phyloP scores from a whole-genome alignment of 2,329 filamentous ascomycete species.

The Microascus cirrosus region DNA sequence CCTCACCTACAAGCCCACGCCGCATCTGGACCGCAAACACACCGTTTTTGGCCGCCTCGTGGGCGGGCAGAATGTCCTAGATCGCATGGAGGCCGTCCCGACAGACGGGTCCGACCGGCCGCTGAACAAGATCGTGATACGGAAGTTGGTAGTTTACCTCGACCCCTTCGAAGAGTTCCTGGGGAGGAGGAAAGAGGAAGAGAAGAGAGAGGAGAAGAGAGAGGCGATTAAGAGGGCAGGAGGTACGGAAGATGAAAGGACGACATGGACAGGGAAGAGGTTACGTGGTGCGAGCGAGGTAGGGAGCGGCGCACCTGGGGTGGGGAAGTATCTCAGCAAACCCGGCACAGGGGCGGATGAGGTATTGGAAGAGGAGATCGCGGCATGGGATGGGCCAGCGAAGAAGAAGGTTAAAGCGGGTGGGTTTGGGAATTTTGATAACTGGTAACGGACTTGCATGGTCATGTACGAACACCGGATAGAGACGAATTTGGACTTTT shows the following conservation, averaged over 20 bases:
- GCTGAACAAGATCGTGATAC: constrained; percentile 66
- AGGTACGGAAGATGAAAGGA: constrained; percentile 75
- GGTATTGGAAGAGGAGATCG: constrained; percentile 39
- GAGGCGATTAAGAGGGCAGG: constrained; percentile 53
- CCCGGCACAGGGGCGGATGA: constrained; percentile 45
- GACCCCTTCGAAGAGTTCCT: constrained; percentile 94
- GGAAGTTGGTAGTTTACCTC: constrained; percentile 75
- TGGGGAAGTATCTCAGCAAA: constrained; percentile 74
- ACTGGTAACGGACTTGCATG: constrained; percentile 47
- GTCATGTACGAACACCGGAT: neutral
- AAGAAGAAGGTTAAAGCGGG: constrained; percentile 69
- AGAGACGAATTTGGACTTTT: neutral
- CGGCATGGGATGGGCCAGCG: constrained; percentile 53
- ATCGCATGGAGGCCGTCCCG: constrained; percentile 64
- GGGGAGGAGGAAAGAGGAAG: constrained; percentile 57
- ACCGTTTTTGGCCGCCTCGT: constrained; percentile 90
- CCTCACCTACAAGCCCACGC: constrained; percentile 74
- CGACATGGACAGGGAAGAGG: constrained; percentile 94
- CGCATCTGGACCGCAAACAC: constrained; percentile 88
- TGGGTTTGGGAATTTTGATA: constrained; percentile 92
- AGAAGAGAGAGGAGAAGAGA: constrained; percentile 43
- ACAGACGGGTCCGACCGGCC: constrained; percentile 69
- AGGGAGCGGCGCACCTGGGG: constrained; percentile 28
- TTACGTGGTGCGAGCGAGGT: constrained; percentile 57
- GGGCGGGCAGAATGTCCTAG: constrained; percentile 60